A percentile compares a stretch with the other conserved stretches of the same genome.
These are phyloP conservation scores for Alternaria sp. DNA, from an alignment of 2,329 filamentous ascomycete genomes.

Conservation along the genomic window DNA sequence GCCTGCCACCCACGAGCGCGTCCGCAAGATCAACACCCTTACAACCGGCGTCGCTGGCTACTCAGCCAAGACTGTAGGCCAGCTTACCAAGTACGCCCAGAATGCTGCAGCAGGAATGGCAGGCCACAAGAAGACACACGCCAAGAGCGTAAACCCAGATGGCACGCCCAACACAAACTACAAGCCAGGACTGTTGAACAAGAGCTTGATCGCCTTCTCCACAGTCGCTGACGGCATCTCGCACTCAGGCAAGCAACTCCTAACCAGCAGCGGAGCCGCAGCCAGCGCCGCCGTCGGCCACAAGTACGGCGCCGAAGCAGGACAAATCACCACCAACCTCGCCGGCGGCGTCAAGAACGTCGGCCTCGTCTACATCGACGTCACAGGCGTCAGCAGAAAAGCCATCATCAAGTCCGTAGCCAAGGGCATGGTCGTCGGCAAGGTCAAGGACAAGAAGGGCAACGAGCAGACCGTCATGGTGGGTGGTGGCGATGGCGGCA, in stretches of 20 bases:
- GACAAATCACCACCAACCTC: constrained; percentile 74
- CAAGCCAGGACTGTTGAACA: constrained; percentile 93
- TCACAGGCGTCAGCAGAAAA: constrained; percentile 85
- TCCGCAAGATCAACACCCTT: constrained; percentile 88
- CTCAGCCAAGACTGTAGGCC: constrained; percentile 84
- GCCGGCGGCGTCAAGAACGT: constrained; percentile 94
- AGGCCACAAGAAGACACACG: constrained; percentile 63
- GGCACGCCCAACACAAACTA: constrained; percentile 69
- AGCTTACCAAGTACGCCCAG: constrained; percentile 83
- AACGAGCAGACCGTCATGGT: constrained; percentile 70
- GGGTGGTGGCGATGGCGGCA: constrained; percentile 67
- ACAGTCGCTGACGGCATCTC: constrained; percentile 94
- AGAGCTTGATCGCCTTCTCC: constrained; percentile 93
- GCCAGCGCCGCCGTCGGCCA: constrained; percentile 88
- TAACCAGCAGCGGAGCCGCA: constrained; percentile 76
- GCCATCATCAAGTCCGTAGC: constrained; percentile 94
- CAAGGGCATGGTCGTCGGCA: constrained; percentile 89
- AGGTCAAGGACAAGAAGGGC: constrained; percentile 76
- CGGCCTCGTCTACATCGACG: constrained; percentile 95
- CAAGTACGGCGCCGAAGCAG: constrained; percentile 85
- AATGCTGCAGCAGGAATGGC: constrained; percentile 82
- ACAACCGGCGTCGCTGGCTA: constrained; percentile 79
- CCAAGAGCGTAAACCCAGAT: constrained; percentile 71
- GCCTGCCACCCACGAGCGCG: constrained; percentile 80
- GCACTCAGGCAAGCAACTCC: constrained; percentile 78